Conservation (phyloP, 129 eudicot species). For the Flaveria bidentis region DNA sequence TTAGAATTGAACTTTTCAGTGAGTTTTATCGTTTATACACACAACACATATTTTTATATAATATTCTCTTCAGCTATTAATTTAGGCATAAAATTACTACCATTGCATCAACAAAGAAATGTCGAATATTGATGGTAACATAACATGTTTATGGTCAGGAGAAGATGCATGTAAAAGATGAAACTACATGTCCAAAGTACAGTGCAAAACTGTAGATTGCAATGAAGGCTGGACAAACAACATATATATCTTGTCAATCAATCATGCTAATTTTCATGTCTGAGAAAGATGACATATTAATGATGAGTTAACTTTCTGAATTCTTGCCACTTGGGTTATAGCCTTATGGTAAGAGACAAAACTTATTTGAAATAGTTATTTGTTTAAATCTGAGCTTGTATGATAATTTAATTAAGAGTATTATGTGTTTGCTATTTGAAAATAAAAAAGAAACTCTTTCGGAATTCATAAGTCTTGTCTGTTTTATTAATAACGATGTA, state of each 20-base stretch:
- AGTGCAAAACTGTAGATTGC: slow-evolving; percentile 35
- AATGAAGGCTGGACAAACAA: slow-evolving; percentile 7
- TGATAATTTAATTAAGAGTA: no score
- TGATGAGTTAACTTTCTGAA: background rate
- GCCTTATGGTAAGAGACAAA: no score
- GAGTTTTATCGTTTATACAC: no score
- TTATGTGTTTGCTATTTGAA: no score
- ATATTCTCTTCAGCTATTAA: background rate
- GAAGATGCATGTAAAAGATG: slow-evolving; percentile 29
- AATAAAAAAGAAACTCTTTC: no score
- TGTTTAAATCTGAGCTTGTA: no score
- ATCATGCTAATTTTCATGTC: slow-evolving; percentile 17
- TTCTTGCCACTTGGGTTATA: background rate
- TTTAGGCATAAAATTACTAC: background rate
- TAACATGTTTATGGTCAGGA: background rate
- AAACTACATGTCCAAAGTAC: slow-evolving; percentile 41
- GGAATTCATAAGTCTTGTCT: no score
- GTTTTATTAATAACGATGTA: no score
- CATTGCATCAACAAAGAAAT: background rate
- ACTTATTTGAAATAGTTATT: no score
- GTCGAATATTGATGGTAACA: background rate
- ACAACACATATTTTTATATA: no score
- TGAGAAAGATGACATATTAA: background rate
- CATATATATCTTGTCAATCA: slow-evolving; percentile 37
- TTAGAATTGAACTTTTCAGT: no score